Evolutionary conservation across 176 grass and related monocot genomes (phyloP), one percentile per base, ranked within the genome.

Genomic region (Cenchrus purpureus): DNA sequence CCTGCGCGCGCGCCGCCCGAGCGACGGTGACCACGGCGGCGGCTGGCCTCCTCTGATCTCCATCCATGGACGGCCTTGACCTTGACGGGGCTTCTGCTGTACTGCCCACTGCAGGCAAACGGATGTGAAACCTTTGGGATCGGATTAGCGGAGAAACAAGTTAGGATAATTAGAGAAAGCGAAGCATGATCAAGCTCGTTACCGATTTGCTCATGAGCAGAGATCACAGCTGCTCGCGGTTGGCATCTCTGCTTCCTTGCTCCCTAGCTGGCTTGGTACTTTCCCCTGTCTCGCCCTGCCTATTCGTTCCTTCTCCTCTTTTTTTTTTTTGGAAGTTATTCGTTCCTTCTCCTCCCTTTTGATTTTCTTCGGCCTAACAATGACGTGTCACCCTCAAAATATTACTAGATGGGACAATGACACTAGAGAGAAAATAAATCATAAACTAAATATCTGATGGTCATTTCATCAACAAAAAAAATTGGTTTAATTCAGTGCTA

Each of bases 321-420:
- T 25, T 25, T 25, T 25, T 25, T 25, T 25, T 25, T 25, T 25
- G 25, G 25, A 25, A 25, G 25, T 25, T 42, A 76, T 7, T 52
- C 58, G 70, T 52, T 48, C 37, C 37, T 40, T 40, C 25, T 2
- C 11, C 59, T 25, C 55, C 14, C 80, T 72, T 71, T 60, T 72
- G 67, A 72, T 77, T 40, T 40, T 40, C 83, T 56, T 76, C 13
- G 3, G 53, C 34, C 31, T 28, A 76, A 91, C 71, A 91, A 77
- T 40, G 85, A 87, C 81, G 57, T 84, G 54, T 69, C 85, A 91
- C 89, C 85, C 3, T 77, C 75, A 75, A 71, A 82, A 65, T 40
- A 40, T 40, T 40, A 82, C 7, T 73, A 54, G 25, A 74, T 19
- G 72, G 28, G 49, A 32, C 71, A 32, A 0, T 74, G 14, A 53